phyloP scores from a whole-genome alignment of 192 early-diverging fungal species.

The Entophlyctis luteolus region DNA sequence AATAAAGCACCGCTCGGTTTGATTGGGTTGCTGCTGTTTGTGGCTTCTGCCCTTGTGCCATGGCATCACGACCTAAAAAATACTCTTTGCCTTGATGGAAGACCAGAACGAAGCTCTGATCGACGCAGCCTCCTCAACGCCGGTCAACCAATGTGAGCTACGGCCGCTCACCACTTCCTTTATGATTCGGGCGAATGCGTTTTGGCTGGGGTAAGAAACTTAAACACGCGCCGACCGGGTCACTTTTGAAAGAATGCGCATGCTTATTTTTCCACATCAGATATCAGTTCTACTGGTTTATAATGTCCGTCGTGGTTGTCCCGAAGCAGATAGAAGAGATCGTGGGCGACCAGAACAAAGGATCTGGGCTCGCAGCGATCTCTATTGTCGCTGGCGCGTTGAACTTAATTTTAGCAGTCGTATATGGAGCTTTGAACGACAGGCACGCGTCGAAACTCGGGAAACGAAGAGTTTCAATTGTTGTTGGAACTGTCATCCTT shows the following conservation, averaged over 20 bases:
- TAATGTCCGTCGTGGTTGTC: conserved; percentile 34
- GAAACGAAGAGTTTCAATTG: conserved; percentile 32
- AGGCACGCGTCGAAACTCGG: conserved; percentile 24
- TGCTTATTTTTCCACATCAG: neutral
- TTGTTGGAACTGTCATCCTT: conserved; percentile 33
- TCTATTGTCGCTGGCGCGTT: conserved; percentile 33
- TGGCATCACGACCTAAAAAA: no score
- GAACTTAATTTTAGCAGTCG: conserved; percentile 33
- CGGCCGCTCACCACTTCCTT: neutral
- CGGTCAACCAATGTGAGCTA: neutral
- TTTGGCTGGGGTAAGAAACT: conserved; percentile 31
- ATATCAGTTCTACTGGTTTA: conserved; percentile 42
- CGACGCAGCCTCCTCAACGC: no score
- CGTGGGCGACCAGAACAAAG: conserved; percentile 35
- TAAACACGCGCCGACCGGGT: neutral
- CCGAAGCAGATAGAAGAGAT: conserved; percentile 37
- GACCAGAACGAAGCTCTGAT: no score
- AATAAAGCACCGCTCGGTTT: no score
- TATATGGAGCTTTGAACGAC: conserved; percentile 44
- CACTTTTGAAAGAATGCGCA: neutral
- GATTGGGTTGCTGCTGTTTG: no score
- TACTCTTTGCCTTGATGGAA: no score
- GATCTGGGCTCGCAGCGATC: conserved; percentile 34
- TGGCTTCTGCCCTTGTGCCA: no score
- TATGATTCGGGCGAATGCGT: conserved; percentile 30